phyloP scores from a whole-genome alignment of 805 yeast genomes.

The Saccharomycopsis amapae region DNA sequence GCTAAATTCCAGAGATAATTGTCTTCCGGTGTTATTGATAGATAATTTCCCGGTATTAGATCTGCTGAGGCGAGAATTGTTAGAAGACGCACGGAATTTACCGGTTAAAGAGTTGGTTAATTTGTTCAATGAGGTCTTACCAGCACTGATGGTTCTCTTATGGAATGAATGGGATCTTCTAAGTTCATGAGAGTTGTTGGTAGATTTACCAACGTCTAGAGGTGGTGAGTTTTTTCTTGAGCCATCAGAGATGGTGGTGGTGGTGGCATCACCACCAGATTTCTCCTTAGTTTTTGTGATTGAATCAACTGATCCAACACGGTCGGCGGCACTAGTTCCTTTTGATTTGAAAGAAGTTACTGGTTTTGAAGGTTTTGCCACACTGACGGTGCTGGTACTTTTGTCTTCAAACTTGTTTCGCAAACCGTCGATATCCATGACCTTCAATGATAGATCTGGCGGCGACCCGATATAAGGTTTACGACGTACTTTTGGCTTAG shows the following conservation, averaged over 20 bases:
- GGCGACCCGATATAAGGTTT: not conserved
- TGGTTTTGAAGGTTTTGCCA: not conserved
- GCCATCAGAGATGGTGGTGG: too few relatives aligned
- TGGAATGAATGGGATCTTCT: conserved; percentile 15
- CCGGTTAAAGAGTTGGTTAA: conserved; percentile 20
- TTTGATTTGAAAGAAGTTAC: not conserved
- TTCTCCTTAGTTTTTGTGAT: not conserved
- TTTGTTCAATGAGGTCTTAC: conserved; percentile 17
- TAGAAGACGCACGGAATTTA: conserved; percentile 16
- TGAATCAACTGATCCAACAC: not conserved
- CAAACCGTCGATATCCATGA: conserved; percentile 19
- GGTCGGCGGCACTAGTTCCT: not conserved
- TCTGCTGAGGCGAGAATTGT: conserved; percentile 1
- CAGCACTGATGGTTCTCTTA: conserved; percentile 19
- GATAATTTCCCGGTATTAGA: not conserved
- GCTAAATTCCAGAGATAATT: not conserved
- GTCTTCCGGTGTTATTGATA: conserved; percentile 4
- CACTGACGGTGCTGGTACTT: not conserved
- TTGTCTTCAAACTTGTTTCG: conserved; percentile 5
- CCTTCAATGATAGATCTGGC: conserved; percentile 14
- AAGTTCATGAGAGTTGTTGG: not conserved
- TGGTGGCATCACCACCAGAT: not conserved
- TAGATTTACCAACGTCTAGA: too few relatives aligned
- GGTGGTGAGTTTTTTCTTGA: too few relatives aligned
- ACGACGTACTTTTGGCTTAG: not conserved